Conservation (phyloP, 768 basidiomycete genomes). For the Termitomyces sp. region DNA sequence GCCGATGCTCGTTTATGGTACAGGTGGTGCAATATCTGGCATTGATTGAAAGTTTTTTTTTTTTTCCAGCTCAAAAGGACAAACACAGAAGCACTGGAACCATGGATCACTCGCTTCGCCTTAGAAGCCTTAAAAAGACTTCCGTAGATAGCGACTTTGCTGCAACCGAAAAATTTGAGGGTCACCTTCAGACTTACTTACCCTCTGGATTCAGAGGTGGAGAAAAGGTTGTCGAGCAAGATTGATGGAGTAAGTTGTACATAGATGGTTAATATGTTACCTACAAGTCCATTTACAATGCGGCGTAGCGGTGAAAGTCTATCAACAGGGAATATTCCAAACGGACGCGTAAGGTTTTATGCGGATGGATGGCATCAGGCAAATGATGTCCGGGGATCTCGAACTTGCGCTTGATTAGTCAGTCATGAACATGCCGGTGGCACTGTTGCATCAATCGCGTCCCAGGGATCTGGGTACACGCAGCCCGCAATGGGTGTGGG, state of each 20-base stretch:
- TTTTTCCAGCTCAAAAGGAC: background rate
- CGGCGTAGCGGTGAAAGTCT: background rate
- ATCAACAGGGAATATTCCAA: background rate
- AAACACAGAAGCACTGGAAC: background rate
- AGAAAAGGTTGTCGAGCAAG: background rate
- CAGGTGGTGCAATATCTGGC: background rate
- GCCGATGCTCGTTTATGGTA: background rate
- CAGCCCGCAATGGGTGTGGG: constrained; percentile 51
- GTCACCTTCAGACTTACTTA: background rate
- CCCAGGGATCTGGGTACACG: constrained; percentile 46
- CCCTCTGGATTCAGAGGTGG: background rate
- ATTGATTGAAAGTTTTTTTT: background rate
- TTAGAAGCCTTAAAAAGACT: too few species aligned
- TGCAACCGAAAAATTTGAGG: background rate
- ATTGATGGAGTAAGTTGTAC: background rate
- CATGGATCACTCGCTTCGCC: background rate
- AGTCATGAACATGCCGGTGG: constrained; percentile 22
- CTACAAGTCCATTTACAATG: background rate
- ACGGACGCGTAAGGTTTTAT: background rate
- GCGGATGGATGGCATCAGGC: background rate
- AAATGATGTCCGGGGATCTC: constrained; percentile 6
- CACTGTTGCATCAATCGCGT: constrained; percentile 28
- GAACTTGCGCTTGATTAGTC: background rate
- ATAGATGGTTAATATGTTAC: background rate
- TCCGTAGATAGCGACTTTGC: too few species aligned